Conservation (phyloP, 257 asterid species). For the Scutellaria minor region DNA sequence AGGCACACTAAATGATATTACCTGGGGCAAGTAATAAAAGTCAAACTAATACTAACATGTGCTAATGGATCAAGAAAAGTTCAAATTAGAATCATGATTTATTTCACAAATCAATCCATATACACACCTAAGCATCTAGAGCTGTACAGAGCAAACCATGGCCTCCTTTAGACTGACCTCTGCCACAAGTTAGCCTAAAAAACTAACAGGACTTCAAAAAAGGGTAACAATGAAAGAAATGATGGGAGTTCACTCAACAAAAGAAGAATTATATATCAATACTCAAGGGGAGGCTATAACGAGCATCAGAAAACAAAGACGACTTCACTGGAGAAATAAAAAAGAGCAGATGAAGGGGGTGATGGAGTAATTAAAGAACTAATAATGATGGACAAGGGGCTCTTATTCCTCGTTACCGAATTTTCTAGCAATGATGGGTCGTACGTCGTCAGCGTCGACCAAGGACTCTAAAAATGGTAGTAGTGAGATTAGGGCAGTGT, state of each 20-base stretch:
- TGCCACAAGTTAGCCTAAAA: slow-evolving; percentile 55
- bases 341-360: slow-evolving; percentile 37
- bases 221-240: slow-evolving; percentile 33
- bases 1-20: slow-evolving; percentile 21
- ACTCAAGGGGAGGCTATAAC: slow-evolving; percentile 52
- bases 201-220: slow-evolving; percentile 44
- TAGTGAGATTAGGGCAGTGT: slow-evolving; percentile 72
- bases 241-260: slow-evolving; percentile 45
- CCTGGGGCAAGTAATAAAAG: slow-evolving; percentile 22
- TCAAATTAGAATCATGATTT: slow-evolving; percentile 32
- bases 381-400: slow-evolving; percentile 67
- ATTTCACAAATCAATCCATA: slow-evolving; percentile 41
- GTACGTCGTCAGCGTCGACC: slow-evolving; percentile 89
- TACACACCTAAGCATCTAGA: slow-evolving; percentile 41
- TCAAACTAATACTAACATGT: slow-evolving; percentile 17
- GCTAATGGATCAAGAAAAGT: slow-evolving; percentile 9
- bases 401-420: slow-evolving; percentile 97
- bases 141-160: slow-evolving; percentile 65
- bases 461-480: slow-evolving; percentile 93
- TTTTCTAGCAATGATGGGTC: slow-evolving; percentile 90
- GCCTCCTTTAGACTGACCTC: slow-evolving; percentile 50
- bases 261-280: slow-evolving; percentile 48
- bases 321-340: slow-evolving; percentile 32
- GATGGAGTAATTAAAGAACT: slow-evolving; percentile 49
- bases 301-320: slow-evolving; percentile 51